A percentile compares a stretch with the other conserved stretches of the same genome.
Evolutionary conservation across 495 filamentous ascomycete genomes (phyloP).

Genomic region (Xylaria longipes): DNA sequence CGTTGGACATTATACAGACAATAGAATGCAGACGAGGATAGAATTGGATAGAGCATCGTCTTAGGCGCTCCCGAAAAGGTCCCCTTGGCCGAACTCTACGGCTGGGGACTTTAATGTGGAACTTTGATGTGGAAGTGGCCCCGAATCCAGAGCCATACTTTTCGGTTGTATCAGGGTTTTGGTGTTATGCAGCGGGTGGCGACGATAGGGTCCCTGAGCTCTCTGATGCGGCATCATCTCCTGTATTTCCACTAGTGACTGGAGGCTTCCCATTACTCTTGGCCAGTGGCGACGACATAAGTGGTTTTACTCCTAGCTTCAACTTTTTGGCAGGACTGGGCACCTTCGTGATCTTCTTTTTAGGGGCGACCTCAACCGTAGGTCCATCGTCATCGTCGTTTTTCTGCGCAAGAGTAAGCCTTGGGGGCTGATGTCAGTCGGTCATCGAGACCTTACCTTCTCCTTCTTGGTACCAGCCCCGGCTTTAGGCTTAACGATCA

Average conservation of each 20-base stretch:
- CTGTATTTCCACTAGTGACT: conserved; percentile 34
- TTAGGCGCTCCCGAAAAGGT: not conserved
- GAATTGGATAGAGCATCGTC: not conserved
- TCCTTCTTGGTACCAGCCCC: conserved; percentile 49
- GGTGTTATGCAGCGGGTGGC: conserved; percentile 45
- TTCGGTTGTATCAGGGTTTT: conserved; percentile 7
- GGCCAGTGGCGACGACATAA: conserved; percentile 42
- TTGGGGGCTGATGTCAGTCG: conserved; percentile 51
- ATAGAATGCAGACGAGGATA: conserved; percentile 19
- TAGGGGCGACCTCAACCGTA: conserved; percentile 51
- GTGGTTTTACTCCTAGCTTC: conserved; percentile 49
- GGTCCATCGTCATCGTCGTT: conserved; percentile 45
- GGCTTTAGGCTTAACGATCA: conserved; percentile 56
- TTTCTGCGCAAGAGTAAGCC: conserved; percentile 32
- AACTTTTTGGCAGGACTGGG: conserved; percentile 55
- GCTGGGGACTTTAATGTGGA: too few relatives aligned
- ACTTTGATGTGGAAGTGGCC: not conserved
- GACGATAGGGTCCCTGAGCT: conserved; percentile 59
- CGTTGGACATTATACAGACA: conserved; percentile 34
- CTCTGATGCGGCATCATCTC: conserved; percentile 54
- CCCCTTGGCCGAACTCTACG: not conserved
- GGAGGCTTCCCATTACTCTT: conserved; percentile 46
- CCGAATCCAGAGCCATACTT: not conserved
- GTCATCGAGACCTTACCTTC: conserved; percentile 51
- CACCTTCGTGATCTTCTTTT: conserved; percentile 50